Conservation (phyloP, 805 yeast genomes). For the Saturnispora zaruensis region DNA sequence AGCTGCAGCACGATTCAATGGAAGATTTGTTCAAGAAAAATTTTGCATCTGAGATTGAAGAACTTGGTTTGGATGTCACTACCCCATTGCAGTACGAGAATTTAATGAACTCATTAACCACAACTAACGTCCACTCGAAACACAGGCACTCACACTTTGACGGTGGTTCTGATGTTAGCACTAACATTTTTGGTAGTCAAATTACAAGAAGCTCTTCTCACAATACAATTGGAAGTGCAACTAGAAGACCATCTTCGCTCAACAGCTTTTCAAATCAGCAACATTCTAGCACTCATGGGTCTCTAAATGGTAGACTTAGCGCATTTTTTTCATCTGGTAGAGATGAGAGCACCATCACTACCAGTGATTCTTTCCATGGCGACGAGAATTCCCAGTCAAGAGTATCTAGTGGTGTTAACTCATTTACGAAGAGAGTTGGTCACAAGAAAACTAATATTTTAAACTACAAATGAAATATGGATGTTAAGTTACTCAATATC, state of each 20-base stretch:
- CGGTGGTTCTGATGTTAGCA: background rate
- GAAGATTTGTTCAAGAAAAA: constrained; percentile 56
- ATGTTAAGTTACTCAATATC: too few species aligned
- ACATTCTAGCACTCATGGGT: background rate
- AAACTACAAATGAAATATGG: constrained; percentile 1
- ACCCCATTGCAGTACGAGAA: constrained; percentile 13
- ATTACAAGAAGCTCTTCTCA: constrained; percentile 6
- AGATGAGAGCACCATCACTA: constrained; percentile 1
- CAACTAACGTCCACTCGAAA: constrained; percentile 14
- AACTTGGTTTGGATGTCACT: constrained; percentile 29
- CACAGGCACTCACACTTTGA: constrained; percentile 5
- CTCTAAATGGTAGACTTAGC: background rate
- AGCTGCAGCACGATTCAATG: constrained; percentile 59
- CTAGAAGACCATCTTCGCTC: background rate
- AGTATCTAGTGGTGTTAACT: background rate
- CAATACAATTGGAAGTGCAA: constrained; percentile 1
- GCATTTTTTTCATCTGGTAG: background rate
- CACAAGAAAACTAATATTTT: constrained; percentile 3
- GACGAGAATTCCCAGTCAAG: background rate
- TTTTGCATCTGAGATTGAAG: constrained; percentile 55
- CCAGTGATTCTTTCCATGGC: constrained; percentile 5
- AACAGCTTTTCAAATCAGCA: background rate
- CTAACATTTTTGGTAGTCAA: constrained; percentile 3
- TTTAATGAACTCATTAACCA: constrained; percentile 15
- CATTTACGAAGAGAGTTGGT: background rate